phyloP scores from a whole-genome alignment of 2,329 filamentous ascomycete genomes.

The Xylariaceae sp. region DNA sequence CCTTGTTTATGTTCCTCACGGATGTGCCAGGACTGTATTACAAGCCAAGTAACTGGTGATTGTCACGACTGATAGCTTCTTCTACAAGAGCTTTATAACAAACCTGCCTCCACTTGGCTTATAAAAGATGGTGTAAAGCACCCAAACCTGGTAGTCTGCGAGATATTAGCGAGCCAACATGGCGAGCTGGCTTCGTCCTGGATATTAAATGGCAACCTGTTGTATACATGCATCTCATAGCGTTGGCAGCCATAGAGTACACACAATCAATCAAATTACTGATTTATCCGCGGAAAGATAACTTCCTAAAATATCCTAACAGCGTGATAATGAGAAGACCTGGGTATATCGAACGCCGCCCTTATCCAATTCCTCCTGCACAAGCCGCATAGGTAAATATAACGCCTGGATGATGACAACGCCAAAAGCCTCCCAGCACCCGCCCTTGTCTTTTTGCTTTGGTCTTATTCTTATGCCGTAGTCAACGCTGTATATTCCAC shows the following conservation, averaged over 20 bases:
- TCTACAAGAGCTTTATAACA: background rate
- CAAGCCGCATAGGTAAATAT: background rate
- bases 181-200: background rate
- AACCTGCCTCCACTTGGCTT: background rate
- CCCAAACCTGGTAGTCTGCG: background rate
- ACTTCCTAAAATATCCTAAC: background rate
- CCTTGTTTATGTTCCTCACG: conserved; percentile 27
- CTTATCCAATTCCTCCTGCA: background rate
- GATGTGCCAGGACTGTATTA: conserved; percentile 24
- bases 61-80: background rate
- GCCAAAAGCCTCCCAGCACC: background rate
- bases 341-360: background rate
- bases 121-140: background rate
- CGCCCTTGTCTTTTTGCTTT: background rate
- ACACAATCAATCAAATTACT: background rate
- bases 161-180: background rate
- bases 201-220: background rate
- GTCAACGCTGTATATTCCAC: background rate
- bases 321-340: background rate
- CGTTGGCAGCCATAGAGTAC: background rate
- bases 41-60: conserved; percentile 7
- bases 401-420: background rate
- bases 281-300: background rate
- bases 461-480: background rate
- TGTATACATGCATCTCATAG: background rate